Base-by-base conservation (phyloP, 495 filamentous ascomycete species). In the Hyphodiscus hymeniophilus region DNA sequence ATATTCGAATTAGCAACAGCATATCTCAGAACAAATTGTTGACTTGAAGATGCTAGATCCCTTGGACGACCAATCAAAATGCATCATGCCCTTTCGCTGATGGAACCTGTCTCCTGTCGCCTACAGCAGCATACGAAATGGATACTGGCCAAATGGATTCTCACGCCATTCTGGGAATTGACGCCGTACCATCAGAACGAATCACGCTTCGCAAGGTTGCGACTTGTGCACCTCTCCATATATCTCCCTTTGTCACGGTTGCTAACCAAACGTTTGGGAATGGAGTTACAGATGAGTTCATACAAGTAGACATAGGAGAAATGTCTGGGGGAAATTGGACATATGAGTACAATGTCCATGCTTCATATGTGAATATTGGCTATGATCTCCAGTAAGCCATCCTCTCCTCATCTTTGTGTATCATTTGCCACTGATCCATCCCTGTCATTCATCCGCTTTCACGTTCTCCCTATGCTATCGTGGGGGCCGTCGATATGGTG, bases 131-230 rank as follows among this genome's bases (percentile, higher is more conserved):
- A 36, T 36, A 36, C 15, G 13, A 36, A 47, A 10, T 64, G 56
- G 59, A 64, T 32, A 62, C 50, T 18, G 61, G 61, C 7, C 48
- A 31, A 20, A 50, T 66, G 17, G 60, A 64, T 35, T 63, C 62
- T 8, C 62, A 64, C 33, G 13, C 20, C 16, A 47, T 39, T 6
- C 49, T 66, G 13, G 63, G 63, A 7, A 58, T 66, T 24, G 64
- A 66, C 34, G 54, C 58, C 15, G 42, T 50, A 3, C 36, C 24
- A 10, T 41, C 28, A 6, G 54, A 62, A 7, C 38, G 62, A 8
- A 23, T 64, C 11, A 42, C 50, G 16, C 60, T 60, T 44, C 57
- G 63, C 13, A 64, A 61, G 38, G 42, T 51, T 11, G 47, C 62
- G 13, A 63, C 63, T 2, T 67, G 63, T 43, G 28, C 62, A 8